These are phyloP conservation scores for Vaccinium vitisidaea DNA, from an alignment of 148 eudicot species.

Conservation along the genomic window DNA sequence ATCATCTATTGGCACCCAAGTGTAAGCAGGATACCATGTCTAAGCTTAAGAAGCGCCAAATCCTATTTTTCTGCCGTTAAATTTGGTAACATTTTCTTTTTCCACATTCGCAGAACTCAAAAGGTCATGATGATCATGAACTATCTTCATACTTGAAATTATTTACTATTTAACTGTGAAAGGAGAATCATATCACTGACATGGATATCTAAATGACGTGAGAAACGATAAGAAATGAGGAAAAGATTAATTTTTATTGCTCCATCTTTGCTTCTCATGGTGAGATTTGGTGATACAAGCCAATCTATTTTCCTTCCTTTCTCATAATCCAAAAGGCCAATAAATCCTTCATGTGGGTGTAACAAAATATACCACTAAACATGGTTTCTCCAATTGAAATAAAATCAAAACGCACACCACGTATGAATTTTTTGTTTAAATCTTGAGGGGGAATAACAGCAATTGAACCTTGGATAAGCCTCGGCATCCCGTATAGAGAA, in stretches of 20 bases:
- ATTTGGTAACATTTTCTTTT: not conserved
- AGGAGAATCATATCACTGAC: not conserved
- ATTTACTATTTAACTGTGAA: not conserved
- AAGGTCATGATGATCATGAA: not conserved
- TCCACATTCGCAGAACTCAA: not conserved
- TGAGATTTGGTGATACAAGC: not conserved
- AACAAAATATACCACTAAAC: not conserved
- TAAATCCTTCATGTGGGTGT: not conserved
- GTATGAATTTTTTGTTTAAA: not conserved
- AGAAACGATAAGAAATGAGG: not conserved
- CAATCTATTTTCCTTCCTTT: not conserved
- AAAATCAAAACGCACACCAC: not conserved
- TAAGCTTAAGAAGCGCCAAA: not conserved
- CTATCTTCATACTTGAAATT: not conserved
- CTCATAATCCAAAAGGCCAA: not conserved
- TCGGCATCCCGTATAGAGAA: constrained; percentile 78
- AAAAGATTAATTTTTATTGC: not conserved
- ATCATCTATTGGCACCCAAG: constrained; percentile 5
- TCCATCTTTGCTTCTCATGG: not conserved
- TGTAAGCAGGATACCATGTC: not conserved
- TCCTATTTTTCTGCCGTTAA: not conserved
- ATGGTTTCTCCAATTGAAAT: not conserved
- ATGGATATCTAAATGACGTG: not conserved
- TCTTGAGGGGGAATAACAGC: not conserved
- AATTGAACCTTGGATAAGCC: constrained; percentile 69